These are phyloP conservation scores for Diaporthe ilicicola DNA, from an alignment of 2,329 filamentous ascomycete genomes.

Conservation along the genomic window DNA sequence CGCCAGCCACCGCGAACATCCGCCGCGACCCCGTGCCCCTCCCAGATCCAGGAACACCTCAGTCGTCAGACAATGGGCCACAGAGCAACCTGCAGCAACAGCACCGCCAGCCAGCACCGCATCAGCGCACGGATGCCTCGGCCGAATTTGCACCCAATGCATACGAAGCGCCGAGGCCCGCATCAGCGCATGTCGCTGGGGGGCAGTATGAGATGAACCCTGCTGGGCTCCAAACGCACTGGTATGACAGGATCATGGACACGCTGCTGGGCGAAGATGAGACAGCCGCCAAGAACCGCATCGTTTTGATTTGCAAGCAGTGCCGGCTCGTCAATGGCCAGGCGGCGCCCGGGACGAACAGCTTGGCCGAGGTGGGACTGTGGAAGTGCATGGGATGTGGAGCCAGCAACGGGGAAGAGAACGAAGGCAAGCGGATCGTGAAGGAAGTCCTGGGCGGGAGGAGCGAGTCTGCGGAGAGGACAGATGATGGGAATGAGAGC, in stretches of 20 bases:
- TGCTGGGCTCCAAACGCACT: conserved; percentile 63
- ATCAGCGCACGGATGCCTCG: conserved; percentile 47
- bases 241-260: conserved; percentile 96
- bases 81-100: conserved; percentile 32
- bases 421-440: conserved; percentile 77
- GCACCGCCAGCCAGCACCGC: conserved; percentile 34
- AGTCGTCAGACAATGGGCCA: conserved; percentile 26
- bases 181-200: not conserved
- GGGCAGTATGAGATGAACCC: conserved; percentile 40
- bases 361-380: conserved; percentile 78
- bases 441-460: conserved; percentile 63
- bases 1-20: conserved; percentile 72
- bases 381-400: conserved; percentile 94
- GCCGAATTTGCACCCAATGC: conserved; percentile 82
- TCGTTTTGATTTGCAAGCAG: conserved; percentile 82
- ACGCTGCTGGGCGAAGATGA: conserved; percentile 95
- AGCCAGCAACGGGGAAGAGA: conserved; percentile 81
- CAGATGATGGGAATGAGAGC: conserved; percentile 30
- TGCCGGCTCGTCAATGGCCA: conserved; percentile 95
- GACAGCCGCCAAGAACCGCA: conserved; percentile 87
- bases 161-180: conserved; percentile 47
- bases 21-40: conserved; percentile 48
- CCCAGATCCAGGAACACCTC: conserved; percentile 39
- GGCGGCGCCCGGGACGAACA: conserved; percentile 85
- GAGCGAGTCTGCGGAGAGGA: conserved; percentile 34